These are phyloP conservation scores for Talaromyces rugulosus DNA, from an alignment of 2,329 filamentous ascomycete species.

Conservation along the genomic window DNA sequence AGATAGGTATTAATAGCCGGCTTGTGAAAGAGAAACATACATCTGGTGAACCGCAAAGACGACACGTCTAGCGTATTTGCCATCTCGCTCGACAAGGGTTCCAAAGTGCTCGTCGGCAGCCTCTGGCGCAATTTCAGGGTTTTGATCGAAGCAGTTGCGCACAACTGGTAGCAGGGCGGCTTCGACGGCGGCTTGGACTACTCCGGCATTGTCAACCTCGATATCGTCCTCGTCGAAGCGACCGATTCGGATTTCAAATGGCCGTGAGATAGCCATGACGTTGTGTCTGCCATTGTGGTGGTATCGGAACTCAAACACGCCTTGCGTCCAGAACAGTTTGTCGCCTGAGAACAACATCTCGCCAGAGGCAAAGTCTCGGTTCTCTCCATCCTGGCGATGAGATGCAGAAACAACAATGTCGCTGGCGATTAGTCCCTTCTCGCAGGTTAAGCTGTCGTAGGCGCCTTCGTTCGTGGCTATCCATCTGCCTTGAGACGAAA, in stretches of 20 bases:
- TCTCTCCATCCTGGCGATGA: conserved; percentile 41
- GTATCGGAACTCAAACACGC: conserved; percentile 94
- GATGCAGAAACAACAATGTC: conserved; percentile 56
- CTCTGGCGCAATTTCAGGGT: conserved; percentile 83
- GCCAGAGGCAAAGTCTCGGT: conserved; percentile 63
- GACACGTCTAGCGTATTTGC: conserved; percentile 82
- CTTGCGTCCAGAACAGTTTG: conserved; percentile 95
- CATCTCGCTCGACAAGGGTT: conserved; percentile 75
- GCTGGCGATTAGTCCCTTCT: conserved; percentile 69
- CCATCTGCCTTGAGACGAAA: conserved; percentile 87
- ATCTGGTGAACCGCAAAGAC: conserved; percentile 94
- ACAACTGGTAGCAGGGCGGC: conserved; percentile 74
- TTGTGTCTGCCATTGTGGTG: conserved; percentile 91
- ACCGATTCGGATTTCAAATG: conserved; percentile 83
- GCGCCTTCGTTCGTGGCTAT: conserved; percentile 70
- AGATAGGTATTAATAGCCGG: neutral
- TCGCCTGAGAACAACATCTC: conserved; percentile 87
- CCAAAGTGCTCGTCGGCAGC: conserved; percentile 79
- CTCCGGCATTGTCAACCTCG: conserved; percentile 54
- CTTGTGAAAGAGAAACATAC: conserved; percentile 44
- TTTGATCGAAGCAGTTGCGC: conserved; percentile 86
- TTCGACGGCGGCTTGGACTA: conserved; percentile 66
- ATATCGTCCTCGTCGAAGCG: conserved; percentile 74
- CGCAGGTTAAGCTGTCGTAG: conserved; percentile 71
- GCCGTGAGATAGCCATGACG: conserved; percentile 88